Conservation (phyloP, 805 yeast genomes). For the Blastobotrys muscicola region DNA sequence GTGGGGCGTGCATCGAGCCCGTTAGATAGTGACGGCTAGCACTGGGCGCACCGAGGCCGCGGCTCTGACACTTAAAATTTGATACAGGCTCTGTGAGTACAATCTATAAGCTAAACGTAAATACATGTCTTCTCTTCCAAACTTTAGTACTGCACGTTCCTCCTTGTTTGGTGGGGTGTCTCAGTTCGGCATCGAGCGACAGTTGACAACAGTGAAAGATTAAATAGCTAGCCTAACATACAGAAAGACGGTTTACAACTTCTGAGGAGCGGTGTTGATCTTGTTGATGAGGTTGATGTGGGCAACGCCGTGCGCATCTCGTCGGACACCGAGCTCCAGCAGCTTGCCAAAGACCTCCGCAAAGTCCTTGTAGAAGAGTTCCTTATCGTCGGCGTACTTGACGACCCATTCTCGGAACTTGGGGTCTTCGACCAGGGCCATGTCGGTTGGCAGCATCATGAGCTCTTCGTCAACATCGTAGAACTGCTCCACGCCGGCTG, state of each 20-base stretch:
- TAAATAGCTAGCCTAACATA: too few species aligned
- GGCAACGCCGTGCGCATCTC: constrained; percentile 33
- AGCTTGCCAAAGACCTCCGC: constrained; percentile 58
- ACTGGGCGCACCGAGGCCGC: too few species aligned
- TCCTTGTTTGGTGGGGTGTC: too few species aligned
- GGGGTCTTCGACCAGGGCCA: constrained; percentile 55
- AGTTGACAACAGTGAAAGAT: too few species aligned
- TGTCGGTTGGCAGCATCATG: constrained; percentile 85
- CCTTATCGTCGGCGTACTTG: constrained; percentile 57
- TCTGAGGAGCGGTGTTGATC: constrained; percentile 14
- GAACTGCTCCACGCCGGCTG: constrained; percentile 31
- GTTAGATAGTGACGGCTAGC: too few species aligned
- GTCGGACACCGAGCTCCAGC: constrained; percentile 66
- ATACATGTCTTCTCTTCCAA: too few species aligned
- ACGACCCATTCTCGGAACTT: constrained; percentile 52
- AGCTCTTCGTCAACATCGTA: constrained; percentile 47
- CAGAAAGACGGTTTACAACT: constrained; percentile 7
- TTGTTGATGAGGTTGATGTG: constrained; percentile 24
- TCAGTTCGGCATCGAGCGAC: too few species aligned
- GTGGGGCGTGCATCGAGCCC: too few species aligned
- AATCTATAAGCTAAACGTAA: too few species aligned
- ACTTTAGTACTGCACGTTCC: too few species aligned
- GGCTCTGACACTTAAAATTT: too few species aligned
- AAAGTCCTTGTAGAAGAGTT: constrained; percentile 53
- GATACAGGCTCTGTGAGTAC: too few species aligned